Base-by-base conservation (phyloP, 345 rosid species). In the Salix dunnii region DNA sequence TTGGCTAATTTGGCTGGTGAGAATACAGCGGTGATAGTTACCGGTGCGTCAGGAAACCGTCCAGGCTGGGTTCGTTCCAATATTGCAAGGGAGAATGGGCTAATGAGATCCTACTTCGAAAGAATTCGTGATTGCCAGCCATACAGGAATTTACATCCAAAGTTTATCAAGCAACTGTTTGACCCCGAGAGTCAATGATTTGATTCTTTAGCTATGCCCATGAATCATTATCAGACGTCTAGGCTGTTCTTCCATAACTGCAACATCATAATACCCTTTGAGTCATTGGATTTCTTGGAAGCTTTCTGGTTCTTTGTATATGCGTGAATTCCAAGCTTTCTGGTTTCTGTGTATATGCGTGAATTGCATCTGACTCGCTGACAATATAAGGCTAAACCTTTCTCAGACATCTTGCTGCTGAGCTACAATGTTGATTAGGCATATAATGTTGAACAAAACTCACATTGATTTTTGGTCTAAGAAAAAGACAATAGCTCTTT, bases 81-180 rank as follows among this genome's bases (percentile, higher is more conserved):
- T 43, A 76, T 86, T 70, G 85, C 82, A n/a, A 31, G 75, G 71
- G 9, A 30, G 49, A 55, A 74, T 1, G 85, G 87, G 43, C 60
- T 85, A 68, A 36, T 2, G 68, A 70, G 1, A 36, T 85, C 87
- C 0, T 85, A 82, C 62, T 82, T 85, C 27, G 78, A 85, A 77
- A 80, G 82, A 72, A 82, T 82, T 30, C n/a, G 72, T 1, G 7
- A 60, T 28, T 12, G 55, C n/a, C 16, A 55, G 13, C 78, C 80
- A 7, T 80, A 77, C 75, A 40, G 25, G 31, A 49, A 18, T n/a
- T 40, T 73, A 5, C 63, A 79, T 46, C 65, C 73, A 2, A 18
- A 25, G 35, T 75, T 75, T 48, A 67, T 75, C 65, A 75, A 23
- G 30, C 30, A 11, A 12, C 46, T 75, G 63, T 23, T 17, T 58